Percentiles rank a stretch among this genome's conserved stretches.
These are phyloP conservation scores for Penicillium sp. DNA, from an alignment of 2,329 filamentous ascomycete species.

Conservation along the genomic window DNA sequence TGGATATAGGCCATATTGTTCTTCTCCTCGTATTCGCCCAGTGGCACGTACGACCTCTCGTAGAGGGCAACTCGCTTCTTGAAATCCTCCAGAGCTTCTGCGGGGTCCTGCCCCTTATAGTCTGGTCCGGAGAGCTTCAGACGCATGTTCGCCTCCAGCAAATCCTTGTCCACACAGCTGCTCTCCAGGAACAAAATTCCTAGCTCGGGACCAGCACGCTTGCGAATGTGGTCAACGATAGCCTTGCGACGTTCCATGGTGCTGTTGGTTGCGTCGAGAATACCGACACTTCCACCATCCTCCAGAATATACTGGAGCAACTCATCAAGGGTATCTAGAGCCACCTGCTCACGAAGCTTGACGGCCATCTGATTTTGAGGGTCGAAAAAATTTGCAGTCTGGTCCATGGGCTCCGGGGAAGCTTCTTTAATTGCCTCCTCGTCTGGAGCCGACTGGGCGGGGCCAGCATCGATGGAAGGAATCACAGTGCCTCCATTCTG, in stretches of 20 bases:
- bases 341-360: conserved; percentile 85
- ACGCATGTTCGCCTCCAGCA: conserved; percentile 95
- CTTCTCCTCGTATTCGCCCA: conserved; percentile 89
- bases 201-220: conserved; percentile 79
- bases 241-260: conserved; percentile 82
- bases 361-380: conserved; percentile 82
- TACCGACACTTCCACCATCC: conserved; percentile 84
- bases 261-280: conserved; percentile 96
- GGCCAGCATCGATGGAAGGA: conserved; percentile 29
- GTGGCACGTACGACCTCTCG: conserved; percentile 87
- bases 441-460: conserved; percentile 17
- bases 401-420: conserved; percentile 68
- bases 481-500: conserved; percentile 31
- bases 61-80: conserved; percentile 90
- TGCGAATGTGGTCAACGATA: conserved; percentile 80
- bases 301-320: conserved; percentile 85
- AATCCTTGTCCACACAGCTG: conserved; percentile 80
- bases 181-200: conserved; percentile 96
- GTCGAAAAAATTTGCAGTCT: conserved; percentile 93
- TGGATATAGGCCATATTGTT: conserved; percentile 93
- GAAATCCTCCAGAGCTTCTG: conserved; percentile 84
- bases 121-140: conserved; percentile 94
- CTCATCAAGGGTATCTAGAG: conserved; percentile 89
- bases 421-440: conserved; percentile 29
- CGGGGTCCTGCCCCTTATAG: conserved; percentile 91